Percentiles rank a stretch among this genome's conserved stretches.
phyloP scores from a whole-genome alignment of 1,139 yeast genomes.

The Pneumocystis wakefieldiae region DNA sequence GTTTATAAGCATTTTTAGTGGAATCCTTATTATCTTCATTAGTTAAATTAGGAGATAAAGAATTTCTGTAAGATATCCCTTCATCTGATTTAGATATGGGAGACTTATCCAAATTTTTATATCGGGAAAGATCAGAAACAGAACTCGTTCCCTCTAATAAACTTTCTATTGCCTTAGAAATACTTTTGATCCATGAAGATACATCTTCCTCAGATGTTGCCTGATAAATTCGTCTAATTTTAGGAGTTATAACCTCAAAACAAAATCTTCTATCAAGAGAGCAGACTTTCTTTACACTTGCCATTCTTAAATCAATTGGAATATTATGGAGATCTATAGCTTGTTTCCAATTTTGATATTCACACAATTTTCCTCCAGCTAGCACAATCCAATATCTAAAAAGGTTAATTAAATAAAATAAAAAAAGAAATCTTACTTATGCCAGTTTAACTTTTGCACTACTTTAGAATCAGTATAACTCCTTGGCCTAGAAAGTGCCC shows the following conservation, averaged over 20 bases:
- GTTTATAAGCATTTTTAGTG: not conserved
- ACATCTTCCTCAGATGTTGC: constrained; percentile 59
- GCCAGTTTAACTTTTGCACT: constrained; percentile 57
- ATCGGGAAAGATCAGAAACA: not conserved
- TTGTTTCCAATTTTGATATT: constrained; percentile 70
- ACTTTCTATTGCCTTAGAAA: constrained; percentile 27
- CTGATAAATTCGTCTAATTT: constrained; percentile 61
- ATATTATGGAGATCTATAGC: constrained; percentile 46
- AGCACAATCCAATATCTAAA: constrained; percentile 52
- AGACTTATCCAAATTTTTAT: not conserved
- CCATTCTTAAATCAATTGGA: constrained; percentile 61
- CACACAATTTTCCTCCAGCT: constrained; percentile 49
- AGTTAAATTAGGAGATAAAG: not conserved
- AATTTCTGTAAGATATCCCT: not conserved
- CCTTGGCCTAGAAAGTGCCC: constrained; percentile 36
- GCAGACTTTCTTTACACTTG: constrained; percentile 44
- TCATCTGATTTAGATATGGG: not conserved
- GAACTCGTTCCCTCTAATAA: constrained; percentile 19
- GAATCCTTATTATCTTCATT: not conserved
- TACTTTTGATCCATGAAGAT: constrained; percentile 51
- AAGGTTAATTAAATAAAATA: not conserved
- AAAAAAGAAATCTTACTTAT: constrained; percentile 34
- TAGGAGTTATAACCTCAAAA: constrained; percentile 62
- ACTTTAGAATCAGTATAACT: constrained; percentile 28
- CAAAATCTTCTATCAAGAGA: constrained; percentile 38